Conservation (phyloP, 495 filamentous ascomycete species). For the Aspergillus biplanus region DNA sequence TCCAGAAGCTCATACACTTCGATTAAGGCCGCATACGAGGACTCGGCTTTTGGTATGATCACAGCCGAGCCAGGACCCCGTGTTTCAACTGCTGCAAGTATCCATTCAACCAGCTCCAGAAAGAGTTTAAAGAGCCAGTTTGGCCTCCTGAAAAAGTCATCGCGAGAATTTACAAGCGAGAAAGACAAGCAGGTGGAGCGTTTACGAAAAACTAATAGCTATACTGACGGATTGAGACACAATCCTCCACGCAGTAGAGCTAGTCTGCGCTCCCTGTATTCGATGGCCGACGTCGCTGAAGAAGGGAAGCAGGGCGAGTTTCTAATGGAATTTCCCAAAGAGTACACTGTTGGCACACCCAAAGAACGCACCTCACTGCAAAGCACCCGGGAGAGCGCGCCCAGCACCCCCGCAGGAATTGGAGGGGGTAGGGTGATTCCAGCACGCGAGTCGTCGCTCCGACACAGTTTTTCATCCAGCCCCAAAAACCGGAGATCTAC, state of each 20-base stretch:
- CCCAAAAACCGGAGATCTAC: constrained; percentile 40
- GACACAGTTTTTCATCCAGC: constrained; percentile 53
- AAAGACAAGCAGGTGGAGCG: constrained; percentile 41
- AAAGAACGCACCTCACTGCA: constrained; percentile 34
- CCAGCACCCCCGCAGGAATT: constrained; percentile 45
- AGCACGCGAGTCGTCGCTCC: constrained; percentile 67
- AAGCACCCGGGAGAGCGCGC: constrained; percentile 32
- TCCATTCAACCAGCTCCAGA: constrained; percentile 46
- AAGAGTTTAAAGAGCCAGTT: constrained; percentile 44
- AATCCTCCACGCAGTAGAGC: constrained; percentile 43
- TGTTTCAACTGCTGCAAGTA: constrained; percentile 42
- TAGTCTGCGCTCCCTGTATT: constrained; percentile 49
- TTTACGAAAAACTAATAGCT: constrained; percentile 41
- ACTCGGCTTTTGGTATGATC: constrained; percentile 47
- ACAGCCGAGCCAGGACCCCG: constrained; percentile 46
- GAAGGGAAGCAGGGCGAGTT: constrained; percentile 33
- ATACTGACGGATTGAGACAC: constrained; percentile 42
- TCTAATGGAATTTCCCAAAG: constrained; percentile 28
- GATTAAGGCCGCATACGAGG: constrained; percentile 37
- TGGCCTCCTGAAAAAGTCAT: constrained; percentile 39
- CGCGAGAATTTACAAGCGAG: constrained; percentile 42
- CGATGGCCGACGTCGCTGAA: constrained; percentile 50
- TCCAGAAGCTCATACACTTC: constrained; percentile 48
- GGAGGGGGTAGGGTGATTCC: constrained; percentile 62
- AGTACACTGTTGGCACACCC: constrained; percentile 28